A percentile compares a stretch with the other conserved stretches of the same genome.
Conservation (phyloP, 208 protist genomes). For the Trypanosomatidae sp. region DNA sequence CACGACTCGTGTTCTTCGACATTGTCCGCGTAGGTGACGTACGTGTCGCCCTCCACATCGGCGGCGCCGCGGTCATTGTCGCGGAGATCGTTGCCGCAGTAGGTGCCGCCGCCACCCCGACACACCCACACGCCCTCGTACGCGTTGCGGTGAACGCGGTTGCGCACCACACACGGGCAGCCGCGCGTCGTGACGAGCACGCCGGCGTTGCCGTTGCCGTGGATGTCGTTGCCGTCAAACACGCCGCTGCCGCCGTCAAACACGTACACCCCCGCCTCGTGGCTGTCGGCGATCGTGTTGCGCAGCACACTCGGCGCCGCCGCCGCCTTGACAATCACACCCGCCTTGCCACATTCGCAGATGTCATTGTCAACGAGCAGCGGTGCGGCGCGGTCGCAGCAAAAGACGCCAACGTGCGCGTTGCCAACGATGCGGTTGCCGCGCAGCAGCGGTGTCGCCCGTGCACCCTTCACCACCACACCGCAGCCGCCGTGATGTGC, state of each 20-base stretch:
- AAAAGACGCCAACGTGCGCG: slow-evolving; percentile 70
- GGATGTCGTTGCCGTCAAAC: slow-evolving; percentile 64
- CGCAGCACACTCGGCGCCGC: slow-evolving; percentile 46
- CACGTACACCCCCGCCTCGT: slow-evolving; percentile 81
- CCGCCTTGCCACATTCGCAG: slow-evolving; percentile 46
- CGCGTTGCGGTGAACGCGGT: slow-evolving; percentile 52
- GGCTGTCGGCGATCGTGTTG: slow-evolving; percentile 63
- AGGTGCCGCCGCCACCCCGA: slow-evolving; percentile 54
- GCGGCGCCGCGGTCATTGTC: slow-evolving; percentile 61
- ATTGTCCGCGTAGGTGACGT: slow-evolving; percentile 55
- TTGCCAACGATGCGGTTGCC: slow-evolving; percentile 62
- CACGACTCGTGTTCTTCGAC: no score
- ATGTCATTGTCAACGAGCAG: slow-evolving; percentile 76
- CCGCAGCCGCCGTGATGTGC: slow-evolving; percentile 64
- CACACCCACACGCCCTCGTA: slow-evolving; percentile 88
- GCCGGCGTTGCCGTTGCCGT: slow-evolving; percentile 63
- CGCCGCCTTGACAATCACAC: slow-evolving; percentile 66
- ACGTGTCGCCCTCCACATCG: slow-evolving; percentile 46
- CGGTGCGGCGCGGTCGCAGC: slow-evolving; percentile 42
- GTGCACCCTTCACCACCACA: slow-evolving; percentile 54
- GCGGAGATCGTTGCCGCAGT: slow-evolving; percentile 73
- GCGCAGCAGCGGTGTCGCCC: slow-evolving; percentile 31
- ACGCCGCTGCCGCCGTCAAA: slow-evolving; percentile 65
- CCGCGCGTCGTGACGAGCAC: slow-evolving; percentile 71
- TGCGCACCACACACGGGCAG: slow-evolving; percentile 51